These are phyloP conservation scores for Fraxinus sp. DNA, from an alignment of 305 asterid species.

Conservation along the genomic window DNA sequence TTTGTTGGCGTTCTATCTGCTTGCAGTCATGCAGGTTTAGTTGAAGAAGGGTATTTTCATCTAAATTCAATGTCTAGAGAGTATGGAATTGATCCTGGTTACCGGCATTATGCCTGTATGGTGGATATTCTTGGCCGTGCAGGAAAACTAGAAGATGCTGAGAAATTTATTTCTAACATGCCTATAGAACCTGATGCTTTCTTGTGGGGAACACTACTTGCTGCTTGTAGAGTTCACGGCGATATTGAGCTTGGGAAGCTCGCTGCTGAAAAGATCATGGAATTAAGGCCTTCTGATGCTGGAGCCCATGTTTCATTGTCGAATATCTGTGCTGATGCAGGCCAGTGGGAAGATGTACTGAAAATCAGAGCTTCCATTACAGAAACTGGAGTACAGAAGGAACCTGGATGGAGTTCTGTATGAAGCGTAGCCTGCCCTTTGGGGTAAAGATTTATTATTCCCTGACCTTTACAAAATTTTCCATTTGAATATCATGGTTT, in stretches of 20 bases:
- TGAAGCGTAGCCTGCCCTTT: conserved; percentile 24
- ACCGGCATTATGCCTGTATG: conserved; percentile 71
- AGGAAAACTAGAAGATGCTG: conserved; percentile 73
- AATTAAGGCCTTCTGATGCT: conserved; percentile 53
- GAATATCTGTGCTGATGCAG: conserved; percentile 67
- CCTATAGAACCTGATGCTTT: conserved; percentile 52
- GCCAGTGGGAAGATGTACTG: conserved; percentile 71
- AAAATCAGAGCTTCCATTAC: conserved; percentile 51
- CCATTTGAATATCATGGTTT: neutral
- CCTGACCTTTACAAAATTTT: neutral
- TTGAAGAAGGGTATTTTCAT: conserved; percentile 69
- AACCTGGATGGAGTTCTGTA: conserved; percentile 74
- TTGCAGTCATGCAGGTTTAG: conserved; percentile 80
- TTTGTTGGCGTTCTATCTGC: conserved; percentile 66
- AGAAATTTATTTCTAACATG: conserved; percentile 54
- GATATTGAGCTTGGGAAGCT: conserved; percentile 55
- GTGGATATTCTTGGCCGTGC: conserved; percentile 85
- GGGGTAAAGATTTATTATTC: neutral
- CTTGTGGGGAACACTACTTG: conserved; percentile 76
- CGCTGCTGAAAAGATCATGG: conserved; percentile 63
- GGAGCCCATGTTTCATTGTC: conserved; percentile 61
- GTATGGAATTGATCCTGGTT: conserved; percentile 56
- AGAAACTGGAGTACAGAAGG: conserved; percentile 48
- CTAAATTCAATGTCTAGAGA: conserved; percentile 66
- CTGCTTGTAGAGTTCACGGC: conserved; percentile 70